A percentile compares a stretch with the other conserved stretches of the same genome.
Conservation (phyloP, 1,284 basidiomycete genomes). For the Crocinoboletus sp. region DNA sequence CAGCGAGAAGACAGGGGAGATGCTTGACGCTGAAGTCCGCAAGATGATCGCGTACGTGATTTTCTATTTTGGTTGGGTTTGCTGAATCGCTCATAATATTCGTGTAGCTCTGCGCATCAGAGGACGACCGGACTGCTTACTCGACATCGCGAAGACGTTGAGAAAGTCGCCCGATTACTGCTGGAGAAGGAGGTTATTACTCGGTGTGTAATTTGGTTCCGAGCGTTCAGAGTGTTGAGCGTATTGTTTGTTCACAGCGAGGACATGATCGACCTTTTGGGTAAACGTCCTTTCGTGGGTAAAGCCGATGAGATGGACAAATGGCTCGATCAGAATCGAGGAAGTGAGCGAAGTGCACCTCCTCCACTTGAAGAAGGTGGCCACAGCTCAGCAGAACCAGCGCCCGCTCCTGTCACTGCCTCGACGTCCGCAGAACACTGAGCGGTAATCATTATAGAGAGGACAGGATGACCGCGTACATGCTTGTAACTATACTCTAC, state of each 20-base stretch:
- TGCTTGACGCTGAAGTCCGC: conserved; percentile 88
- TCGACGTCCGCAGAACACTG: conserved; percentile 35
- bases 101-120: conserved; percentile 67
- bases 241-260: conserved; percentile 40
- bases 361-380: conserved; percentile 48
- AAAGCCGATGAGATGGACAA: conserved; percentile 90
- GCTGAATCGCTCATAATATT: conserved; percentile 5
- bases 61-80: background rate
- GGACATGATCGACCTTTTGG: conserved; percentile 85
- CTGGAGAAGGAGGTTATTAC: conserved; percentile 96
- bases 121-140: conserved; percentile 83
- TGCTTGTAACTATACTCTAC: conserved; percentile 12
- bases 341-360: conserved; percentile 49
- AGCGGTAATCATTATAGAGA: conserved; percentile 9
- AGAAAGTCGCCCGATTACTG: conserved; percentile 90
- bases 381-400: conserved; percentile 40
- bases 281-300: conserved; percentile 78
- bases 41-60: conserved; percentile 83
- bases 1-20: conserved; percentile 95
- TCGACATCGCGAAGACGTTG: conserved; percentile 83
- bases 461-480: conserved; percentile 1
- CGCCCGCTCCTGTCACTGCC: conserved; percentile 51
- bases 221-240: background rate
- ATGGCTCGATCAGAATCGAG: conserved; percentile 77
- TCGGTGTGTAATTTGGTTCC: conserved; percentile 45